Evolutionary conservation across 495 filamentous ascomycete species (phyloP), one percentile per base, ranked within the genome.

Genomic region (Talaromyces nanjingensis): DNA sequence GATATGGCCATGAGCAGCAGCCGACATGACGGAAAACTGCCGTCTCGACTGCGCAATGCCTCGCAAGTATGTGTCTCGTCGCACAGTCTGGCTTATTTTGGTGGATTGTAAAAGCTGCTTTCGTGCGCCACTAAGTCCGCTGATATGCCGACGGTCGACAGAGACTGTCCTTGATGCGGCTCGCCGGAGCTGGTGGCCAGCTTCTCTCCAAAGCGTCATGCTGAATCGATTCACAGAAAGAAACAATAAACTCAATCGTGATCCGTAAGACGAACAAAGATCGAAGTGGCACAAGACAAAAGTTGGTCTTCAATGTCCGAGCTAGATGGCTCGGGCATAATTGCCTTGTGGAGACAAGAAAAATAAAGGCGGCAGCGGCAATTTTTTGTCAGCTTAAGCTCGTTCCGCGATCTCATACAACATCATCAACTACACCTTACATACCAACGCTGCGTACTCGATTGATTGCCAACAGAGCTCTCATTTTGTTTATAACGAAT

Each of bases 1-100:
- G 67, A 96, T 77, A 69, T 97, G 91, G 31, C 89, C 91, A 72
- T 98, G 93, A 39, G 72, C 76, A 18, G 73, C 73, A 27, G 76
- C 72, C 55, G 85, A 71, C 1, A 90, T 84, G 18, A 79, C 83
- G 49, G 90, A 89, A 73, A 98, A 92, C 63, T 71, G 71, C 64
- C 89, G 83, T 62, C 74, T 79, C 18, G 70, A 70, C 53, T 64
- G 63, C 29, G 70, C 67, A 64, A 71, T 68, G 54, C 66, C 64
- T 56, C 70, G 68, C 62, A 68, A 4, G 18, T 60, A 27, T 42
- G 45, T n/a, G 31, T 53, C 25, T 16, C 16, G 18, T n/a, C 6
- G 45, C 20, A 65, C 20, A 6, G 18, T 27, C 45, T 63, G 47
- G 37, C 59, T 47, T 9, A 20, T 5, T 6, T 54, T 54, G 31